Evolutionary conservation across 441 rosid genomes (phyloP).

Genomic region (Populus tomentosa): DNA sequence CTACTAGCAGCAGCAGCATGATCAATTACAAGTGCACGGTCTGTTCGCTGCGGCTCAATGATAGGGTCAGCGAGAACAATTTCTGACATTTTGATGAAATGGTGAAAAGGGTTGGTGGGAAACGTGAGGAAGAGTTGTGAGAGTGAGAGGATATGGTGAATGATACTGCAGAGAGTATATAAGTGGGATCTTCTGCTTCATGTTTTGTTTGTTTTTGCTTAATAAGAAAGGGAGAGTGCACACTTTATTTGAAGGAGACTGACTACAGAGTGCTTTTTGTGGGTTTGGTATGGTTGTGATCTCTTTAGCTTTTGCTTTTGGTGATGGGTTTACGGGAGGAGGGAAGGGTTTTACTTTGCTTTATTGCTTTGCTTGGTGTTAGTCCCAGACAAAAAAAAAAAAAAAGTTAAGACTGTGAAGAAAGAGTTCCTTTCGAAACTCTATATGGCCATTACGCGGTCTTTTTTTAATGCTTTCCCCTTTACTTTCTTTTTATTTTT

Average conservation of each 20-base stretch:
- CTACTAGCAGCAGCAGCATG: neutral
- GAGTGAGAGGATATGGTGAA: slow-evolving; percentile 25
- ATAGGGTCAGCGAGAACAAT: slow-evolving; percentile 70
- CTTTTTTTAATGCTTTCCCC: neutral
- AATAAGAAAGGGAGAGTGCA: slow-evolving; percentile 21
- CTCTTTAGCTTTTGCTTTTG: slow-evolving; percentile 31
- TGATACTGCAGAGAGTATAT: slow-evolving; percentile 9
- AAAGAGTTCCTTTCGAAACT: neutral
- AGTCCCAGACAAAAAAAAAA: neutral
- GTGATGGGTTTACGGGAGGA: neutral
- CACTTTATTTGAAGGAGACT: slow-evolving; percentile 17
- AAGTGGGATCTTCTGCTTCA: slow-evolving; percentile 1
- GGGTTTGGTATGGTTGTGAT: neutral
- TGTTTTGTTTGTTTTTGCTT: slow-evolving; percentile 11
- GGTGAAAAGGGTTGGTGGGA: slow-evolving; percentile 14
- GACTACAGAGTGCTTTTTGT: neutral
- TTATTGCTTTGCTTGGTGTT: neutral
- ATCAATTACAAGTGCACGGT: slow-evolving; percentile 28
- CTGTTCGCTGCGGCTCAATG: slow-evolving; percentile 11
- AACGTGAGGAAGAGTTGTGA: slow-evolving; percentile 4
- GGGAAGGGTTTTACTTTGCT: neutral
- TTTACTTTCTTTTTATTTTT: too few relatives aligned
- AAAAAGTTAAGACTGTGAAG: neutral
- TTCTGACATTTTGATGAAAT: slow-evolving; percentile 49
- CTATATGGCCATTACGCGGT: neutral